Evolutionary conservation across 495 filamentous ascomycete species (phyloP).

Genomic region (Penicillium egyptiacum): DNA sequence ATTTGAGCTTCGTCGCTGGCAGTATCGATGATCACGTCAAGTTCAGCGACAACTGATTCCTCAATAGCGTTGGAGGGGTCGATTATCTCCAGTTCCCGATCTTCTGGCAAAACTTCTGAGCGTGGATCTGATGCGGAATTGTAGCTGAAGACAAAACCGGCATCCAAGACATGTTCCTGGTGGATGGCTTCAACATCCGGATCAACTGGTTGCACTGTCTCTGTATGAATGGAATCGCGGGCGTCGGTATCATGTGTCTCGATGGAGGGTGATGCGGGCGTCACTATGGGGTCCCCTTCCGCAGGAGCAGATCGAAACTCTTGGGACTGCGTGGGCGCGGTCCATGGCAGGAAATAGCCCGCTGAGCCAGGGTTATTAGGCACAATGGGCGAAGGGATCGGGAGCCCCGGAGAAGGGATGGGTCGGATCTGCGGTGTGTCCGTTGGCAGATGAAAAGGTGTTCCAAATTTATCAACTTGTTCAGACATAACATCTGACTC

Average conservation of each 20-base stretch:
- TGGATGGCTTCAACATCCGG: background rate
- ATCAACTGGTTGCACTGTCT: background rate
- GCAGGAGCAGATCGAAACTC: slow-evolving; percentile 10
- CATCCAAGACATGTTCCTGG: background rate
- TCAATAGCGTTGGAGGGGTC: background rate
- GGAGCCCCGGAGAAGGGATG: slow-evolving; percentile 46
- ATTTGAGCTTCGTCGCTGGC: slow-evolving; percentile 1
- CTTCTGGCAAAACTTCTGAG: background rate
- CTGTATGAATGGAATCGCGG: background rate
- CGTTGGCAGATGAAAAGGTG: slow-evolving; percentile 28
- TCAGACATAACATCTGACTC: slow-evolving; percentile 3
- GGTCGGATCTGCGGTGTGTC: slow-evolving; percentile 48
- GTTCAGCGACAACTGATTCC: background rate
- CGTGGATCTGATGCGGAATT: background rate
- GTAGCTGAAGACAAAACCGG: background rate
- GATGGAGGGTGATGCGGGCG: background rate
- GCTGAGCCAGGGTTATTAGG: slow-evolving; percentile 26
- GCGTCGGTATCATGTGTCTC: background rate
- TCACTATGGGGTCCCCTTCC: background rate
- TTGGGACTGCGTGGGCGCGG: slow-evolving; percentile 14
- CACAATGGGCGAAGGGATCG: slow-evolving; percentile 47
- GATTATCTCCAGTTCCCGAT: background rate
- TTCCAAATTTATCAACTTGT: slow-evolving; percentile 1
- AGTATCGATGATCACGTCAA: background rate
- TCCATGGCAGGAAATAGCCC: slow-evolving; percentile 35